phyloP scores from a whole-genome alignment of 1,284 basidiomycete genomes.

The Inonotus obliquus region DNA sequence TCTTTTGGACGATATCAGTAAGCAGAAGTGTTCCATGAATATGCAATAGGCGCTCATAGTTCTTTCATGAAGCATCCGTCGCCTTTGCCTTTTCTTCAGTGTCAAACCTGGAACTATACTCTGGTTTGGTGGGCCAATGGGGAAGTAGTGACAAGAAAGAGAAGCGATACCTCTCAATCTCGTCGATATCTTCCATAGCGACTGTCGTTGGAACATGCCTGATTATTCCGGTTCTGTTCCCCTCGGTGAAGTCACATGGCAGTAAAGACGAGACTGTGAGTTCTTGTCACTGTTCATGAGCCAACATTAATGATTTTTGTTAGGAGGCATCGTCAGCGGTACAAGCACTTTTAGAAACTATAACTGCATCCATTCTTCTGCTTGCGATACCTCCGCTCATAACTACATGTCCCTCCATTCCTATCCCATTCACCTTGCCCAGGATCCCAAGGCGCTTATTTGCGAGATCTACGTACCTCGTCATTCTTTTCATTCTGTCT shows the following conservation, averaged over 20 bases:
- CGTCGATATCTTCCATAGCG: constrained; percentile 48
- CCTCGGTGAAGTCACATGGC: constrained; percentile 34
- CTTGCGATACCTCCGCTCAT: constrained; percentile 58
- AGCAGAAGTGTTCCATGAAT: constrained; percentile 27
- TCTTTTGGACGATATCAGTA: constrained; percentile 62
- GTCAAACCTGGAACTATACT: constrained; percentile 59
- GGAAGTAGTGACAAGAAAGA: constrained; percentile 38
- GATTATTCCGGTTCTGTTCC: constrained; percentile 55
- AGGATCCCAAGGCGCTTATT: constrained; percentile 42
- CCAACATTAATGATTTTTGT: constrained; percentile 14
- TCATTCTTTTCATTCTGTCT: constrained; percentile 40
- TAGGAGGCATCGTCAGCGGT: constrained; percentile 27
- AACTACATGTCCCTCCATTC: constrained; percentile 46
- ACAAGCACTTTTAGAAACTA: constrained; percentile 33
- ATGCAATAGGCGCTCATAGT: background rate
- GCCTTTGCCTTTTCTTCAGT: constrained; percentile 63
- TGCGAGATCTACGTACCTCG: constrained; percentile 39
- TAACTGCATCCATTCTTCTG: constrained; percentile 51
- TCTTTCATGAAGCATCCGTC: constrained; percentile 36
- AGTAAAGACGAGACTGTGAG: constrained; percentile 5
- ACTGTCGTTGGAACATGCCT: constrained; percentile 43
- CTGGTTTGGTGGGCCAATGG: constrained; percentile 46
- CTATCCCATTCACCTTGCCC: constrained; percentile 40
- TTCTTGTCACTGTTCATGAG: constrained; percentile 1
- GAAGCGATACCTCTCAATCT: constrained; percentile 51